Evolutionary conservation across 768 basidiomycete genomes (phyloP).

Genomic region (Collybia sordida): DNA sequence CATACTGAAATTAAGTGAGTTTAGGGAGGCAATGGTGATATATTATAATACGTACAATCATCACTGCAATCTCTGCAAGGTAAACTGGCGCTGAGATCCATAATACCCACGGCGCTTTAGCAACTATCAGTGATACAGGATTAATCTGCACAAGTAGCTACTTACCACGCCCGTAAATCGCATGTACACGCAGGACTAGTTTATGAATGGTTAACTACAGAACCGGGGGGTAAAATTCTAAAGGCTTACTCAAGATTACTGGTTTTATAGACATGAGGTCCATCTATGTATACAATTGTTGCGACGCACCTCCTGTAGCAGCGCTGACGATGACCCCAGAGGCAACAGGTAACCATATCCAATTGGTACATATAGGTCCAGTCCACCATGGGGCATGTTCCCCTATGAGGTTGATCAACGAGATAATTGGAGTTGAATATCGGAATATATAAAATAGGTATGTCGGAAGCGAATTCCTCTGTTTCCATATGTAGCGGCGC

Average conservation of each 20-base stretch:
- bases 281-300: no score
- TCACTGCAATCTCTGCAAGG: not conserved
- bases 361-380: not conserved
- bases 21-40: no score
- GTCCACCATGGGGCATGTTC: not conserved
- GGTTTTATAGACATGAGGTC: no score
- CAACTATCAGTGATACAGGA: not conserved
- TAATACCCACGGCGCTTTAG: not conserved
- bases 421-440: not conserved
- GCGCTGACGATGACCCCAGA: not conserved
- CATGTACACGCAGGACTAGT: not conserved
- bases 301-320: not conserved
- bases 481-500: constrained; percentile 2
- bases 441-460: constrained; percentile 2
- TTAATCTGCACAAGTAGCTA: no score
- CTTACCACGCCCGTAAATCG: not conserved
- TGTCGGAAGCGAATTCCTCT: constrained; percentile 2
- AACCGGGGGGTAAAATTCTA: no score
- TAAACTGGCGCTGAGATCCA: not conserved
- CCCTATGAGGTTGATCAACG: not conserved
- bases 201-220: no score
- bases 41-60: not conserved
- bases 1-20: not conserved
- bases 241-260: no score
- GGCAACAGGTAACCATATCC: not conserved